Conservation (phyloP, 805 yeast genomes). For the Limtongia smithiae region DNA sequence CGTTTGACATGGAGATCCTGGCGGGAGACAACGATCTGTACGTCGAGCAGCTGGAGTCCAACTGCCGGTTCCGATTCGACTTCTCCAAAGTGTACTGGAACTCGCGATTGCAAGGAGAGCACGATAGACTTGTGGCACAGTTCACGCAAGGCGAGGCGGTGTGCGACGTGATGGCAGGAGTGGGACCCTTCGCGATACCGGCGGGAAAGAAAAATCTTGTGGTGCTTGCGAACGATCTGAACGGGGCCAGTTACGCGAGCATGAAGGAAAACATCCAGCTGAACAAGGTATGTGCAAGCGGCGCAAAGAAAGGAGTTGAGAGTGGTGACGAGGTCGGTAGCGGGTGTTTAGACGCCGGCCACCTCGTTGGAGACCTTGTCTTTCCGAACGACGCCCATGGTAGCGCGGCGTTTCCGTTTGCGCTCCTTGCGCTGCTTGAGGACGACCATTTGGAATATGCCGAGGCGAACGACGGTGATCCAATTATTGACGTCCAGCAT, state of each 20-base stretch:
- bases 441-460: slow-evolving; percentile 24
- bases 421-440: slow-evolving; percentile 27
- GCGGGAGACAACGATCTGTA: slow-evolving; percentile 77
- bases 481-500: slow-evolving; percentile 22
- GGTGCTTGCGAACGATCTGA: slow-evolving; percentile 88
- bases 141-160: slow-evolving; percentile 69
- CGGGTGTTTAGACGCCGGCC: slow-evolving; percentile 8
- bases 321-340: no score
- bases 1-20: slow-evolving; percentile 87
- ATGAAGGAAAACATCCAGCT: slow-evolving; percentile 58
- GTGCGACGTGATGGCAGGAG: slow-evolving; percentile 97
- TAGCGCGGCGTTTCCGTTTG: slow-evolving; percentile 22
- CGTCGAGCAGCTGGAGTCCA: slow-evolving; percentile 74
- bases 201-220: slow-evolving; percentile 80
- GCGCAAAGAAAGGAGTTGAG: neutral
- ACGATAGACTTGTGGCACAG: slow-evolving; percentile 65
- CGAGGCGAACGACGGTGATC: slow-evolving; percentile 23
- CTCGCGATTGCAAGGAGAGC: slow-evolving; percentile 90
- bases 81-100: slow-evolving; percentile 97
- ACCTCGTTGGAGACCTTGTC: slow-evolving; percentile 11
- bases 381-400: slow-evolving; percentile 12
- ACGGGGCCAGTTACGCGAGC: slow-evolving; percentile 78
- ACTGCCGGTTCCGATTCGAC: slow-evolving; percentile 81
- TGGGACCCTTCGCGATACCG: slow-evolving; percentile 96
- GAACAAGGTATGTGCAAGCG: slow-evolving; percentile 51